These are phyloP conservation scores for Telfairia occidentalis DNA, from an alignment of 331 rosid genomes.

Conservation along the genomic window DNA sequence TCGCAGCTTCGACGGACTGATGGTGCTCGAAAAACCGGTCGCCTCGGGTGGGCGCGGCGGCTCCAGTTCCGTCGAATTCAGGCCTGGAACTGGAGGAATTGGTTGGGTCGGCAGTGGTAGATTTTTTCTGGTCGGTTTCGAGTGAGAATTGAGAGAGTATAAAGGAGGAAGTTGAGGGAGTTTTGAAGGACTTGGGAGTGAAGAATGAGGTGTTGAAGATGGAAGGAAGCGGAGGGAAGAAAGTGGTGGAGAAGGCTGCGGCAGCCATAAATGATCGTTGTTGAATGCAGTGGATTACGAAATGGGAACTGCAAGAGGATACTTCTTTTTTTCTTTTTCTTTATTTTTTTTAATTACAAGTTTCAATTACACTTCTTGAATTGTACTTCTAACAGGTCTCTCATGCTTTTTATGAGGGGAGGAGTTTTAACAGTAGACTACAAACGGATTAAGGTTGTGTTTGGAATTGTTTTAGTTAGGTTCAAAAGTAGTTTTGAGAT, in stretches of 20 bases:
- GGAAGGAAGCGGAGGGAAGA: constrained; percentile 33
- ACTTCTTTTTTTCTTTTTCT: too few relatives aligned
- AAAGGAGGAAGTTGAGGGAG: constrained; percentile 17
- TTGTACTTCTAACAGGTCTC: too few relatives aligned
- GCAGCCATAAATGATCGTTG: constrained; percentile 47
- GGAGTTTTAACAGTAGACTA: too few relatives aligned
- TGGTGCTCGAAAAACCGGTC: constrained; percentile 62
- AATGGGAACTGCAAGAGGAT: too few relatives aligned
- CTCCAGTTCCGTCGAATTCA: constrained; percentile 50
- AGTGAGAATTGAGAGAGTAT: constrained; percentile 27
- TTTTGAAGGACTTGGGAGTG: constrained; percentile 19
- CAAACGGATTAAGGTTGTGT: too few relatives aligned
- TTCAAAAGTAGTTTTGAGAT: too few relatives aligned
- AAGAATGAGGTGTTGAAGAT: constrained; percentile 18
- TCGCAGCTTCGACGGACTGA: constrained; percentile 49
- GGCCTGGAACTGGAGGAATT: constrained; percentile 10
- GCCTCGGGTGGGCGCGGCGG: constrained; percentile 80
- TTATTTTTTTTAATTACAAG: too few relatives aligned
- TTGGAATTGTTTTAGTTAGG: too few relatives aligned
- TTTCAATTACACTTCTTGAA: too few relatives aligned
- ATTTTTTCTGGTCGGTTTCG: constrained; percentile 5
- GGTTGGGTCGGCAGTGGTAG: constrained; percentile 16
- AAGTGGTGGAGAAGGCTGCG: constrained; percentile 32
- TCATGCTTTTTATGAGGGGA: too few relatives aligned
- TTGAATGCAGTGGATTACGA: background rate